A percentile compares a stretch with the other conserved stretches of the same genome.
These are phyloP conservation scores for Mitragyna speciosa DNA, from an alignment of 257 asterid species.

Conservation along the genomic window DNA sequence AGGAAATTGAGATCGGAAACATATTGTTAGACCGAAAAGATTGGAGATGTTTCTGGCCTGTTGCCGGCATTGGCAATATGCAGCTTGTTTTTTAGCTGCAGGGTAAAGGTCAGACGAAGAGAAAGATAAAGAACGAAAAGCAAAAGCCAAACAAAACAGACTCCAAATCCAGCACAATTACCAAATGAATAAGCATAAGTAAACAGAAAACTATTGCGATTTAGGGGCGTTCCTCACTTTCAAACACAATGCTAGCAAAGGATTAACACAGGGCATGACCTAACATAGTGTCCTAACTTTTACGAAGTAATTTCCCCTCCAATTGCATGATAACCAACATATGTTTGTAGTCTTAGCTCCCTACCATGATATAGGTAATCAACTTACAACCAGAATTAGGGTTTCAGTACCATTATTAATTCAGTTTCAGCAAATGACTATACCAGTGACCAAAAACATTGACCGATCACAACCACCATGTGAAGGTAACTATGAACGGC, in stretches of 20 bases:
- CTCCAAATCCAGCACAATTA: neutral
- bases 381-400: slow-evolving; percentile 6
- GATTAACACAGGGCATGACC: no score
- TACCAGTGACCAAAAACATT: neutral
- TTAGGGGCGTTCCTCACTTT: neutral
- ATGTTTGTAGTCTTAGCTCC: neutral
- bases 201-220: neutral
- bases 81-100: neutral
- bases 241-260: neutral
- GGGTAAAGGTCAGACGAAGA: neutral
- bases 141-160: neutral
- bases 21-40: no score
- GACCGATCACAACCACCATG: no score
- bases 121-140: no score
- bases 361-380: neutral
- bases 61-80: neutral
- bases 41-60: neutral
- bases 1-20: no score
- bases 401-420: neutral
- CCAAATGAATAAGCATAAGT: neutral
- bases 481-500: no score
- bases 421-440: slow-evolving; percentile 4
- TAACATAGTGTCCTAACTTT: neutral
- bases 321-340: neutral
- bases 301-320: neutral